phyloP scores from a whole-genome alignment of 257 asterid genomes.

The Haberlea rhodopensis region DNA sequence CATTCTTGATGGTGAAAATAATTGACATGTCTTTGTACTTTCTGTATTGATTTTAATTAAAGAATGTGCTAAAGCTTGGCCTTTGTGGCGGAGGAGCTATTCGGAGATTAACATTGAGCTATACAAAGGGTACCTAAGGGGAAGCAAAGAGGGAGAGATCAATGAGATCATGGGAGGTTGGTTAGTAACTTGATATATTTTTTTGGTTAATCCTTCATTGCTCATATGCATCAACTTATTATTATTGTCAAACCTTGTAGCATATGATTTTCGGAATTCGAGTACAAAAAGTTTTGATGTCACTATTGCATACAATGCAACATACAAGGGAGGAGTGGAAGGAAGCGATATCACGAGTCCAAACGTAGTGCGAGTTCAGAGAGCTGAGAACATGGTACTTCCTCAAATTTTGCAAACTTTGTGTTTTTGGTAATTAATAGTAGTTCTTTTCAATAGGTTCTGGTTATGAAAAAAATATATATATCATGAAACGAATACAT shows the following conservation, averaged over 20 bases:
- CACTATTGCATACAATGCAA: conserved; percentile 34
- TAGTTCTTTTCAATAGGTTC: too few relatives aligned
- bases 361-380: conserved; percentile 23
- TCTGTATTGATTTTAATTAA: conserved; percentile 1
- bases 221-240: neutral
- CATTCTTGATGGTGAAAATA: neutral
- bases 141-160: conserved; percentile 29
- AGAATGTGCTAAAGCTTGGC: conserved; percentile 32
- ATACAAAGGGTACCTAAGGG: conserved; percentile 32
- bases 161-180: conserved; percentile 39
- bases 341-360: neutral
- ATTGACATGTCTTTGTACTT: neutral
- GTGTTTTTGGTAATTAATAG: neutral
- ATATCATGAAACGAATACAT: too few relatives aligned
- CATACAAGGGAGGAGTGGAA: neutral
- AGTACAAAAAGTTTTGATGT: conserved; percentile 30
- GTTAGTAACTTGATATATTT: neutral
- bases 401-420: neutral
- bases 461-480: too few relatives aligned
- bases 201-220: too few relatives aligned
- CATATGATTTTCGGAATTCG: conserved; percentile 39
- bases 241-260: conserved; percentile 17
- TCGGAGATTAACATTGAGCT: conserved; percentile 35
- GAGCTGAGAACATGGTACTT: conserved; percentile 39
- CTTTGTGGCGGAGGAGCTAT: conserved; percentile 36